Evolutionary conservation across 768 basidiomycete genomes (phyloP).

Genomic region (Botryobasidium botryosum): DNA sequence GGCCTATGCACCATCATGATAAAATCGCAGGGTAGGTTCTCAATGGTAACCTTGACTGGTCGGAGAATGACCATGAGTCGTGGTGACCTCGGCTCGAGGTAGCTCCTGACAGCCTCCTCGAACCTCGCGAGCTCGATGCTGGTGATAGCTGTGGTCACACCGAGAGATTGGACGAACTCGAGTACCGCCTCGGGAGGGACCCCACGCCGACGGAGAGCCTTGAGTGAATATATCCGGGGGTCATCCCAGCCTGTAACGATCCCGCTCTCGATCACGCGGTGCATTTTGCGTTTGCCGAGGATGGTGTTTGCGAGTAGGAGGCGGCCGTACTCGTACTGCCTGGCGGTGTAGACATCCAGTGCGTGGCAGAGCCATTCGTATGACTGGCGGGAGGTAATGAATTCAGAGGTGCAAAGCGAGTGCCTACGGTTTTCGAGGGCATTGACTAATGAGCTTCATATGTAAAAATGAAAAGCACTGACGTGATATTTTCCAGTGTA

Average conservation of each 20-base stretch:
- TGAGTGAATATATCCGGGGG: conserved; percentile 89
- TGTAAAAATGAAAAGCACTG: conserved; percentile 21
- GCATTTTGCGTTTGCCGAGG: conserved; percentile 95
- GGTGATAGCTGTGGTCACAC: conserved; percentile 70
- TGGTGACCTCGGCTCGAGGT: conserved; percentile 76
- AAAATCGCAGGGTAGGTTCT: conserved; percentile 80
- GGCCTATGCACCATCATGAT: conserved; percentile 72
- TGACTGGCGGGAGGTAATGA: conserved; percentile 86
- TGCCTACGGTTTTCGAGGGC: conserved; percentile 43
- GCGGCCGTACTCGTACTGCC: conserved; percentile 92
- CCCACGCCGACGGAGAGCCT: conserved; percentile 85
- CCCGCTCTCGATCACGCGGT: conserved; percentile 66
- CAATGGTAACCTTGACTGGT: conserved; percentile 81
- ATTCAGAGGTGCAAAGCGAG: conserved; percentile 92
- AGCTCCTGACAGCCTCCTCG: conserved; percentile 74
- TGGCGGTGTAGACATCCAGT: conserved; percentile 88
- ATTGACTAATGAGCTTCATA: not conserved
- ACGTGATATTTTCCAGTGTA: conserved; percentile 99
- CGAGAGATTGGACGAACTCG: conserved; percentile 81
- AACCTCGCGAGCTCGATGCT: conserved; percentile 82
- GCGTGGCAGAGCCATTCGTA: conserved; percentile 99
- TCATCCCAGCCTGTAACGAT: conserved; percentile 93
- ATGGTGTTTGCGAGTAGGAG: conserved; percentile 86
- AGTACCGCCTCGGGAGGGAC: conserved; percentile 90
- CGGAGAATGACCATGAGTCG: conserved; percentile 80